Conservation (phyloP, 352 stramenopile genomes). For the Elongisporangium prolatum region DNA sequence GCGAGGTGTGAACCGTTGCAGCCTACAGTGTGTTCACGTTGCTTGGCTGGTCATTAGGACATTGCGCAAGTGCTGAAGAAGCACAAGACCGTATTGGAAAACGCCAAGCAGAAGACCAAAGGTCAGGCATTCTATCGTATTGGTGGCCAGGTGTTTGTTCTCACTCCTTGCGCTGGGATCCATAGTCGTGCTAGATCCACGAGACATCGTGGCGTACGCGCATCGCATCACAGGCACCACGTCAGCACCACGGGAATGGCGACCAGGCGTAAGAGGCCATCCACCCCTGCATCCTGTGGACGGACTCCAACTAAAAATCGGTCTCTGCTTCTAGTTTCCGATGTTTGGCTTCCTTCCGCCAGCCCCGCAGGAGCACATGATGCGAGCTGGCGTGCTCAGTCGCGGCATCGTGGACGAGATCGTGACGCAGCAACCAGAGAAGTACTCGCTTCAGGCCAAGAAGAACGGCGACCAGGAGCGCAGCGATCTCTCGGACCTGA, state of each 20-base stretch:
- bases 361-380: constrained; percentile 82
- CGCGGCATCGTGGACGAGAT: constrained; percentile 76
- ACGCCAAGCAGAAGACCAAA: constrained; percentile 56
- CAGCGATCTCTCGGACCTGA: constrained; percentile 30
- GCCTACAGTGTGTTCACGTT: not conserved
- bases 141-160: not conserved
- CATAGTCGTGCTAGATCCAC: constrained; percentile 59
- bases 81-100: constrained; percentile 48
- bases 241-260: constrained; percentile 67
- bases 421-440: constrained; percentile 62
- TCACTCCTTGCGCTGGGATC: not conserved
- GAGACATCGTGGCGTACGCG: constrained; percentile 72
- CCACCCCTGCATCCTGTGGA: not conserved
- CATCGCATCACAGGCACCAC: constrained; percentile 79
- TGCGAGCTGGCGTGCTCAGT: constrained; percentile 77
- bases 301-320: not conserved
- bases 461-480: constrained; percentile 16
- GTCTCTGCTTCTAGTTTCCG: constrained; percentile 40
- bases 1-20: not conserved
- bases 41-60: constrained; percentile 14
- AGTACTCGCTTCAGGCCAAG: constrained; percentile 57
- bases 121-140: constrained; percentile 10
- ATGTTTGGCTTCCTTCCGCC: constrained; percentile 87
- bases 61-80: constrained; percentile 68
- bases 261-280: constrained; percentile 50